Conservation (phyloP, 768 basidiomycete species). For the Suillus paluster region DNA sequence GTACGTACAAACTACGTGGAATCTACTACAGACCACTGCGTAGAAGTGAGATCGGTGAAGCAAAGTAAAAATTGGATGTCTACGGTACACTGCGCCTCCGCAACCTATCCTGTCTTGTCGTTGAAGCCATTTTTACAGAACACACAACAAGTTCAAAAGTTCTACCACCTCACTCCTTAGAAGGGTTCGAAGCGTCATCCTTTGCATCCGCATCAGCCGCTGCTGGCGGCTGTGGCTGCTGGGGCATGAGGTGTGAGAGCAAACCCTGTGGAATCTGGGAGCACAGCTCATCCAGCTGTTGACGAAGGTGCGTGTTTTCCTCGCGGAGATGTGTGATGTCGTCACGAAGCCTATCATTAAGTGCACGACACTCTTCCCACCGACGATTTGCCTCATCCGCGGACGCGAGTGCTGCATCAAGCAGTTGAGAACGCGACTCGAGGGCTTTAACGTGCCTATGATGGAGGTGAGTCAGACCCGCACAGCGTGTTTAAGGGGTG, state of each 20-base stretch:
- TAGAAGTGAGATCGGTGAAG: background rate
- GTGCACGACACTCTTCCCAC: constrained; percentile 88
- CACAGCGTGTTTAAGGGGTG: constrained; percentile 4
- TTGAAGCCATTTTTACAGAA: constrained; percentile 11
- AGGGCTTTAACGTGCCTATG: constrained; percentile 84
- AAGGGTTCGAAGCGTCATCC: constrained; percentile 20
- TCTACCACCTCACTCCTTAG: constrained; percentile 25
- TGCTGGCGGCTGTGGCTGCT: constrained; percentile 26
- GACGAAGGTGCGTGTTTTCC: constrained; percentile 25
- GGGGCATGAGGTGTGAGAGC: constrained; percentile 17
- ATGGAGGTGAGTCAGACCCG: constrained; percentile 17
- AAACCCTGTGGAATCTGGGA: constrained; percentile 32
- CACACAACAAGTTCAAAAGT: background rate
- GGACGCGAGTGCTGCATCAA: constrained; percentile 84
- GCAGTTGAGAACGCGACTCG: constrained; percentile 82
- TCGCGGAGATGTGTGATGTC: constrained; percentile 82
- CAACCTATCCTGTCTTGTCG: constrained; percentile 7
- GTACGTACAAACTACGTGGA: constrained; percentile 9
- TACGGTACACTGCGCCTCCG: constrained; percentile 8
- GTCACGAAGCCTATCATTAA: constrained; percentile 85
- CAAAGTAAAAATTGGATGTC: constrained; percentile 1
- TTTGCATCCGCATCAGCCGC: constrained; percentile 32
- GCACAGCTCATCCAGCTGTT: constrained; percentile 45
- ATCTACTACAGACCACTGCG: constrained; percentile 3
- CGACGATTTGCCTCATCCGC: constrained; percentile 89